phyloP scores from a whole-genome alignment of 1,284 basidiomycete genomes.

The Marasmius tenuissimus region DNA sequence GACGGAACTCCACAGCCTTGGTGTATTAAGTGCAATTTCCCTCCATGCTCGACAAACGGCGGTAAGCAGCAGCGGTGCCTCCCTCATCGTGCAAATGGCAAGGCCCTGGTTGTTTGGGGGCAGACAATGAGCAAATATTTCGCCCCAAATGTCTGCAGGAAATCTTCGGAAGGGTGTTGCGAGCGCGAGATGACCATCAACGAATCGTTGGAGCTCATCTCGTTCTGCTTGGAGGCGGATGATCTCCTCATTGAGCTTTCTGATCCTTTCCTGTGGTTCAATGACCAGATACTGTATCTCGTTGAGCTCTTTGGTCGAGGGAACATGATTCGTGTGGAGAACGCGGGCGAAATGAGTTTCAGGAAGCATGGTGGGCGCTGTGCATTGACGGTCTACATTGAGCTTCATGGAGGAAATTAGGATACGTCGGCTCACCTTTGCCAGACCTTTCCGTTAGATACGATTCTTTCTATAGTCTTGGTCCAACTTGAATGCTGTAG shows the following conservation, averaged over 20 bases:
- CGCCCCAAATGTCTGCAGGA: background rate
- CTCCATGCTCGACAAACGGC: conserved; percentile 1
- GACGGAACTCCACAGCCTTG: background rate
- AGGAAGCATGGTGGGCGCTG: too few species aligned
- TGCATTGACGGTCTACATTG: too few species aligned
- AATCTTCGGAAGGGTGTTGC: background rate
- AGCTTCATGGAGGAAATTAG: too few species aligned
- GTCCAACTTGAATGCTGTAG: too few species aligned
- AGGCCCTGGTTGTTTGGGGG: background rate
- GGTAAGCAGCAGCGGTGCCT: conserved; percentile 2
- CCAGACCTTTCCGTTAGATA: too few species aligned
- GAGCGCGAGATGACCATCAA: background rate
- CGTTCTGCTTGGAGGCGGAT: background rate
- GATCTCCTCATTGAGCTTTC: too few species aligned
- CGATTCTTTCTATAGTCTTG: too few species aligned
- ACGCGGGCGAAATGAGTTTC: background rate
- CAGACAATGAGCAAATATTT: conserved; percentile 6
- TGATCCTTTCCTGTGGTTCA: too few species aligned
- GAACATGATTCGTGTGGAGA: background rate
- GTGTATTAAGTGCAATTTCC: background rate
- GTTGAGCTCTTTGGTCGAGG: background rate
- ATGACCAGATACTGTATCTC: background rate
- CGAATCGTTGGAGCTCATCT: background rate
- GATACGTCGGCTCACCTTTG: too few species aligned
- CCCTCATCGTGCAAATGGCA: background rate